A percentile compares a stretch with the other conserved stretches of the same genome.
These are phyloP conservation scores for Globisporangium emineosum DNA, from an alignment of 352 stramenopile species.

Conservation along the genomic window DNA sequence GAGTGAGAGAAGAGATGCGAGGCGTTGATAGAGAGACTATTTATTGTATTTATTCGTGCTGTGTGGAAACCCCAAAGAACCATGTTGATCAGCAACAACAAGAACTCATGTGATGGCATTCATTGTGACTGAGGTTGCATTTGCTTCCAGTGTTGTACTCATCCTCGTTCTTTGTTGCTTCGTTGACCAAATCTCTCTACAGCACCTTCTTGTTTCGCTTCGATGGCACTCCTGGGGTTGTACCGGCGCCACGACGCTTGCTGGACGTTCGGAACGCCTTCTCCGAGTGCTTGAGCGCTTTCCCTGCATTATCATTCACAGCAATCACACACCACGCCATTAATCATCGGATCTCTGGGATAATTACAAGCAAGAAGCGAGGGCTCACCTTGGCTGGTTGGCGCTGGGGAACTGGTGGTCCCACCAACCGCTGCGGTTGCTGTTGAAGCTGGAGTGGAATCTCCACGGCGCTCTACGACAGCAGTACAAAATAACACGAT, in stretches of 20 bases:
- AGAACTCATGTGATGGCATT: too few relatives aligned
- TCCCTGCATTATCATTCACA: too few relatives aligned
- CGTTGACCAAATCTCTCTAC: too few relatives aligned
- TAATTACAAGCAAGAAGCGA: not conserved
- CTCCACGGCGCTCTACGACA: constrained; percentile 31
- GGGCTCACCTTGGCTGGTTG: constrained; percentile 35
- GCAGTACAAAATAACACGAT: not conserved
- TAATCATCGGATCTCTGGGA: not conserved
- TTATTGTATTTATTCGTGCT: not conserved
- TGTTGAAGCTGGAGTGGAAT: constrained; percentile 16
- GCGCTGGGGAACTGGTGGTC: constrained; percentile 18
- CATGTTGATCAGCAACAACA: not conserved
- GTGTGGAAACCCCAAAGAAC: too few relatives aligned
- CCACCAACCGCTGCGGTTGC: constrained; percentile 7
- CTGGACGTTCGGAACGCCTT: constrained; percentile 38
- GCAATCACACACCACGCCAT: too few relatives aligned
- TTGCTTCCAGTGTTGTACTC: too few relatives aligned
- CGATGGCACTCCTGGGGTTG: constrained; percentile 28
- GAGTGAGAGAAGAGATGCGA: not conserved
- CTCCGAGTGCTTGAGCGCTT: constrained; percentile 53
- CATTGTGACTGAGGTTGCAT: not conserved
- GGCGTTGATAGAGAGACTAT: not conserved
- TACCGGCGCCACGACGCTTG: constrained; percentile 39
- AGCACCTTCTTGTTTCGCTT: constrained; percentile 66
- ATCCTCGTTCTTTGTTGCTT: too few relatives aligned